These are phyloP conservation scores for Trametes coccinea DNA, from an alignment of 768 basidiomycete species.

Conservation along the genomic window DNA sequence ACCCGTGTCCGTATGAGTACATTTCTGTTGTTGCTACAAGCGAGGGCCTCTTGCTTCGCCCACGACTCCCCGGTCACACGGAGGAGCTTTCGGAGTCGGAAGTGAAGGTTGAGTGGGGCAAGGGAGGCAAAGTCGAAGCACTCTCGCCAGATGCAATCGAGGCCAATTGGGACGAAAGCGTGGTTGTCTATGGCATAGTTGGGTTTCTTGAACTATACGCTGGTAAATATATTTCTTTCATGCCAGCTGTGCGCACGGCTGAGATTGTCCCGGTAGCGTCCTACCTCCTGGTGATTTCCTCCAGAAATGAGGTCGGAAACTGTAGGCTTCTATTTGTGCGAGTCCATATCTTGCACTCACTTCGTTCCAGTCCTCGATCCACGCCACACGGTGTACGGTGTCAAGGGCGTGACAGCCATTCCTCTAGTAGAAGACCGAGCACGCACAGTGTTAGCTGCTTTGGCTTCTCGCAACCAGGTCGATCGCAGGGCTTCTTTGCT, in stretches of 20 bases:
- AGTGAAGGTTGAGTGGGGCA: constrained; percentile 64
- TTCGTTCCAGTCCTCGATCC: constrained; percentile 59
- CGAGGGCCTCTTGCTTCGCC: constrained; percentile 68
- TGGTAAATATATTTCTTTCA: constrained; percentile 43
- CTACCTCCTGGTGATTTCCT: constrained; percentile 72
- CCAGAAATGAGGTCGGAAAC: constrained; percentile 61
- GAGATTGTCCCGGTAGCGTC: constrained; percentile 49
- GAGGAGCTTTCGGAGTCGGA: constrained; percentile 33
- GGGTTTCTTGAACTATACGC: constrained; percentile 73
- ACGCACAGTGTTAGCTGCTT: constrained; percentile 46
- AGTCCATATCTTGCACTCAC: neutral
- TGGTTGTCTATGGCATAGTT: constrained; percentile 73
- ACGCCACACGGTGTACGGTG: constrained; percentile 59
- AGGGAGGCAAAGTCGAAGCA: constrained; percentile 54
- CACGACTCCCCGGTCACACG: constrained; percentile 37
- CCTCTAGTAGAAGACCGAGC: constrained; percentile 72
- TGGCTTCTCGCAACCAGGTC: constrained; percentile 51
- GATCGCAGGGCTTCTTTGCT: constrained; percentile 50
- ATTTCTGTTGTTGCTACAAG: constrained; percentile 61
- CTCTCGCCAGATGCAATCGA: constrained; percentile 38
- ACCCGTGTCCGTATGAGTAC: constrained; percentile 70
- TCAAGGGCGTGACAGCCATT: constrained; percentile 70
- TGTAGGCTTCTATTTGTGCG: constrained; percentile 45
- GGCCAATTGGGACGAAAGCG: constrained; percentile 55
- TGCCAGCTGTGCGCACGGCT: neutral